Evolutionary conservation across 2,329 filamentous ascomycete species (phyloP).

Genomic region (Diaporthe batatas): DNA sequence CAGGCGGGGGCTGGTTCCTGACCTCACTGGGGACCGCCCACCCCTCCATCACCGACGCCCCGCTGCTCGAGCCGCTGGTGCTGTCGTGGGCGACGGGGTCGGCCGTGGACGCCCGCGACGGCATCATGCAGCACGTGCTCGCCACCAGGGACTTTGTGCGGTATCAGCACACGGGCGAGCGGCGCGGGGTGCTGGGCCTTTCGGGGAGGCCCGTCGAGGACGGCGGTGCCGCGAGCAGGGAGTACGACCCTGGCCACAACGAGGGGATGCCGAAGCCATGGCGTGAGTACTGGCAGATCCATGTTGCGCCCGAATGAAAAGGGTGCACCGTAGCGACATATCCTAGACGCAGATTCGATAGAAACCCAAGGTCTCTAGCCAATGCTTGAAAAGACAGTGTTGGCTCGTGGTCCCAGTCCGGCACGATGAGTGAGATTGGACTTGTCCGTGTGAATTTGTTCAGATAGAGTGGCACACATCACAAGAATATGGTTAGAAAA

Average conservation of each 20-base stretch:
- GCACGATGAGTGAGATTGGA: background rate
- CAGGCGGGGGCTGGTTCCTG: conserved; percentile 63
- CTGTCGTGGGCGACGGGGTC: conserved; percentile 73
- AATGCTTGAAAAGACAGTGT: background rate
- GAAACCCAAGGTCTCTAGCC: too few species aligned
- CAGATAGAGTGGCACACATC: background rate
- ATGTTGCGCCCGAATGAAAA: conserved; percentile 38
- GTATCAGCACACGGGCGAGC: conserved; percentile 36
- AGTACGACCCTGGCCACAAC: conserved; percentile 37
- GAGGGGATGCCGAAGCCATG: conserved; percentile 34
- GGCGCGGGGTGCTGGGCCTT: conserved; percentile 28
- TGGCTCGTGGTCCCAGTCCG: background rate
- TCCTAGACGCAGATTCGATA: background rate
- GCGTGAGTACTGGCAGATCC: conserved; percentile 40
- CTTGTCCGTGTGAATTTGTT: background rate
- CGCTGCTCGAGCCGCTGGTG: conserved; percentile 72
- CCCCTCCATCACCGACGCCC: conserved; percentile 75
- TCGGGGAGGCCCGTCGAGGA: conserved; percentile 10
- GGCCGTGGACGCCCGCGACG: conserved; percentile 67
- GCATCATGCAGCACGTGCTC: conserved; percentile 71
- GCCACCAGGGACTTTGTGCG: conserved; percentile 66
- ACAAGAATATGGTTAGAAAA: background rate
- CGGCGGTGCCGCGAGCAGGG: conserved; percentile 33
- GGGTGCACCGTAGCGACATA: background rate
- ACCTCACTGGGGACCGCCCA: conserved; percentile 69